Conservation (phyloP, 192 early-diverging fungal species). For the Dissophora globulifera region DNA sequence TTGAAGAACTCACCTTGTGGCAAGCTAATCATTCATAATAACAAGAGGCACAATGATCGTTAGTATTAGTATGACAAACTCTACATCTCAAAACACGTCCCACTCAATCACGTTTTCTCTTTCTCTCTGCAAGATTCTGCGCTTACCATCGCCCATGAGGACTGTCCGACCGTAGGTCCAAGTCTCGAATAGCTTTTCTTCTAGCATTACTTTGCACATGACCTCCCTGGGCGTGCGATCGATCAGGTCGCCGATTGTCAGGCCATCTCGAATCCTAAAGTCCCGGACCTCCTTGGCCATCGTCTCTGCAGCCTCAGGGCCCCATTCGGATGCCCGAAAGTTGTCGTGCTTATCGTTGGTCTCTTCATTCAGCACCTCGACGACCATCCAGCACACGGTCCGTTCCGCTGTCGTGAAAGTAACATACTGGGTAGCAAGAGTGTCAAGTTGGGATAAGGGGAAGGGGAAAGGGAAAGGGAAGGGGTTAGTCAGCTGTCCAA, state of each 20-base stretch:
- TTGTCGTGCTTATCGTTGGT: constrained; percentile 4
- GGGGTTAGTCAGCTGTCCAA: no score
- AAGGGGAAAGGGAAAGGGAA: background rate
- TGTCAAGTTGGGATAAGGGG: background rate
- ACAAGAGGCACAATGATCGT: no score
- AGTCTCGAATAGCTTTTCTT: constrained; percentile 21
- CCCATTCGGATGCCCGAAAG: constrained; percentile 29
- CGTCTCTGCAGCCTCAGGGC: constrained; percentile 15
- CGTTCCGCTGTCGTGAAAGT: constrained; percentile 13
- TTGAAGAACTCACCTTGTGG: no score
- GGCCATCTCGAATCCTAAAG: constrained; percentile 1
- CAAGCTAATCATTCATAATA: no score
- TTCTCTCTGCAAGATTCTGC: no score
- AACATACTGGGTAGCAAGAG: constrained; percentile 1
- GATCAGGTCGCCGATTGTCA: constrained; percentile 15
- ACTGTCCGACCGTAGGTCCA: constrained; percentile 4
- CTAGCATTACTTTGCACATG: constrained; percentile 26
- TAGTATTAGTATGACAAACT: no score
- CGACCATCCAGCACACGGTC: constrained; percentile 1
- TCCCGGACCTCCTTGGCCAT: constrained; percentile 23
- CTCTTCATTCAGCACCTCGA: background rate
- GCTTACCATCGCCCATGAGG: constrained; percentile 9
- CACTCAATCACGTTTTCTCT: no score
- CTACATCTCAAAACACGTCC: no score
- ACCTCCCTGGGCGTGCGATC: constrained; percentile 6